Conservation (phyloP, 2,329 filamentous ascomycete genomes). For the Neurospora sp. region DNA sequence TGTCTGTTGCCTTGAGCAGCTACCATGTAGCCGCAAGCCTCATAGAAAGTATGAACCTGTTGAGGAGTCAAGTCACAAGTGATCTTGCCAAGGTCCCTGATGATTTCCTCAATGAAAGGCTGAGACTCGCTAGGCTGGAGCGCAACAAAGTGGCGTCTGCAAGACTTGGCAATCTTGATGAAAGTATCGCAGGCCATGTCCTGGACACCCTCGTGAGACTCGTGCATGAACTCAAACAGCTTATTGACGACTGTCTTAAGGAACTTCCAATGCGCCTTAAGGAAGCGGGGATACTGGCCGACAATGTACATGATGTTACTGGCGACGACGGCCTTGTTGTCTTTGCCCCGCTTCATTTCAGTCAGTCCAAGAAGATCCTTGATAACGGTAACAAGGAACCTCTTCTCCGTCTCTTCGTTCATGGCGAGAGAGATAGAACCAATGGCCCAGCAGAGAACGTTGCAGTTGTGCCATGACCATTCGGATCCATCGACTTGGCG, state of each 20-base stretch:
- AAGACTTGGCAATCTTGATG: constrained; percentile 98
- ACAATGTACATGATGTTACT: constrained; percentile 99
- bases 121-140: constrained; percentile 89
- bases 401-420: constrained; percentile 99
- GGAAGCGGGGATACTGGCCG: constrained; percentile 92
- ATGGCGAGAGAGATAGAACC: constrained; percentile 97
- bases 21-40: constrained; percentile 98
- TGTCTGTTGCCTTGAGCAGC: constrained; percentile 93
- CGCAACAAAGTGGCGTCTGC: constrained; percentile 92
- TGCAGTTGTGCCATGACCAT: constrained; percentile 99
- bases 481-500: constrained; percentile 91
- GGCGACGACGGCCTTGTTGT: constrained; percentile 98
- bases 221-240: constrained; percentile 99
- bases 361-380: constrained; percentile 95
- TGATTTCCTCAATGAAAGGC: constrained; percentile 97
- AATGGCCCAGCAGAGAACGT: constrained; percentile 98
- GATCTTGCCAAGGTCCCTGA: constrained; percentile 89
- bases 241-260: constrained; percentile 99
- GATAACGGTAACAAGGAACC: constrained; percentile 96
- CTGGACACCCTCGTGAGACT: constrained; percentile 97
- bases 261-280: constrained; percentile 99
- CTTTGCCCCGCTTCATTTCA: constrained; percentile 98
- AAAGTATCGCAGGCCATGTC: constrained; percentile 99
- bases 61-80: constrained; percentile 92
- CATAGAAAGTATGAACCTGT: constrained; percentile 97